Percentiles rank a stretch among this genome's conserved stretches.
These are phyloP conservation scores for Zygoascus meyerae DNA, from an alignment of 1,139 yeast species.

Conservation along the genomic window DNA sequence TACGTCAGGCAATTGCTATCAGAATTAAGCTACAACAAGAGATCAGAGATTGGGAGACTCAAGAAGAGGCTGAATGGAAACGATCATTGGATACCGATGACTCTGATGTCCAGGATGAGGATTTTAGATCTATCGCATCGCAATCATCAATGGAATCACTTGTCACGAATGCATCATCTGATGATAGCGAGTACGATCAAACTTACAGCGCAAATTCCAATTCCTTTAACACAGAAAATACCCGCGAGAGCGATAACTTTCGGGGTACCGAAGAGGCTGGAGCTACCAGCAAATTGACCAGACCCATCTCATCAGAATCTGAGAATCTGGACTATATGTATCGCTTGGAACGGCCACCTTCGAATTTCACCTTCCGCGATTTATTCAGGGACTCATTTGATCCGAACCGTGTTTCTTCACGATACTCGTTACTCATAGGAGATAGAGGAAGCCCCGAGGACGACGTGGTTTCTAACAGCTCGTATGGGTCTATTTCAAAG, in stretches of 20 bases:
- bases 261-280: too few relatives aligned
- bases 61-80: conserved; percentile 23
- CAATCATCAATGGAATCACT: conserved; percentile 1
- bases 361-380: conserved; percentile 8
- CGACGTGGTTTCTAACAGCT: background rate
- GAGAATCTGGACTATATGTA: background rate
- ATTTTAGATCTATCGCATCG: background rate
- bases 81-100: conserved; percentile 2
- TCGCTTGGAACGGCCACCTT: conserved; percentile 4
- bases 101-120: background rate
- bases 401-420: conserved; percentile 9
- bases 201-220: too few relatives aligned
- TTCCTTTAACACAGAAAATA: too few relatives aligned
- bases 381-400: conserved; percentile 10
- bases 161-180: background rate
- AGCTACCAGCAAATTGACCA: background rate
- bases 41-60: conserved; percentile 23
- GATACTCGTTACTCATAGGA: conserved; percentile 11
- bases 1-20: conserved; percentile 33
- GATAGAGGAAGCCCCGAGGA: conserved; percentile 2
- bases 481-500: conserved; percentile 1
- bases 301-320: background rate
- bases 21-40: conserved; percentile 30
- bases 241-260: too few relatives aligned
- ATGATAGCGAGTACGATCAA: background rate